Conservation (phyloP, 129 eudicot genomes). For the carrot (Daucus carota) region DH1_v3.0 NC_030382.2:46720001-46720500, state of each 20-base stretch:
- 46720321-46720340: neutral
- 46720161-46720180: too few species aligned
- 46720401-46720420: neutral
- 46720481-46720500: constrained; percentile 87
- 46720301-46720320: neutral
- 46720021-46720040: too few species aligned
- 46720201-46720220: neutral
- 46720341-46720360: neutral
- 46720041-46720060: too few species aligned
- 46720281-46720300: neutral
- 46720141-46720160: too few species aligned
- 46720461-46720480: constrained; percentile 48
- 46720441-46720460: constrained; percentile 46
- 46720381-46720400: neutral
- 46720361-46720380: neutral
- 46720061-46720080: too few species aligned
- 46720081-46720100: too few species aligned
- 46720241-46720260: neutral
- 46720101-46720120: too few species aligned
- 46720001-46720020: too few species aligned
- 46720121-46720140: too few species aligned
- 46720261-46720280: neutral
- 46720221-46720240: neutral
- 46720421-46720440: neutral
- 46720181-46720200: too few species aligned